A percentile compares a stretch with the other conserved stretches of the same genome.
Conservation (phyloP, 1,284 basidiomycete genomes). For the Amylostereum areolatum region DNA sequence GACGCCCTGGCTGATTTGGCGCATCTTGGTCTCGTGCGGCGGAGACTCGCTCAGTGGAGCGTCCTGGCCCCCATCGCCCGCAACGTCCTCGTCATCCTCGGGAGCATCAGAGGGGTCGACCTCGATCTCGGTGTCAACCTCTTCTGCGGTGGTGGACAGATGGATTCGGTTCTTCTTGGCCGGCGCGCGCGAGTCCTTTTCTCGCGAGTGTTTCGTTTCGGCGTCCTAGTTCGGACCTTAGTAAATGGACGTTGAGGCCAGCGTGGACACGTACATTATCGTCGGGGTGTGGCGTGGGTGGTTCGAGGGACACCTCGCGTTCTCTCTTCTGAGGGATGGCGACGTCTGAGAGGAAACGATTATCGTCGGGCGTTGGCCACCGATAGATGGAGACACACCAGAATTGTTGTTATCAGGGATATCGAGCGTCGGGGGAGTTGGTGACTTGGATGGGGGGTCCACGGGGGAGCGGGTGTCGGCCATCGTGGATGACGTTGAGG, state of each 20-base stretch:
- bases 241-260: no score
- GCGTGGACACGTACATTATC: conserved; percentile 13
- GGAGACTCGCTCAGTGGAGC: conserved; percentile 49
- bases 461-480: no score
- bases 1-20: conserved; percentile 71
- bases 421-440: no score
- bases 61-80: conserved; percentile 4
- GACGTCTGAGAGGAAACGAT: conserved; percentile 21
- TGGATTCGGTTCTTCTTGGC: conserved; percentile 68
- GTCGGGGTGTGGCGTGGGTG: conserved; percentile 41
- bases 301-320: conserved; percentile 69
- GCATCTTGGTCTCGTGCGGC: conserved; percentile 64
- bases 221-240: conserved; percentile 45
- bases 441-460: no score
- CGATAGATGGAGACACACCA: no score
- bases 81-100: conserved; percentile 4
- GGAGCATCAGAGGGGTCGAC: conserved; percentile 24
- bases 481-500: no score
- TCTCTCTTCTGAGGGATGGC: conserved; percentile 52
- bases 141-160: conserved; percentile 59
- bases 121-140: conserved; percentile 34
- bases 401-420: no score
- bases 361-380: no score
- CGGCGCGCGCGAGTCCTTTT: conserved; percentile 45
- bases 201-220: conserved; percentile 19